phyloP scores from a whole-genome alignment of 805 yeast species.

The Suhomyces vadensis region DNA sequence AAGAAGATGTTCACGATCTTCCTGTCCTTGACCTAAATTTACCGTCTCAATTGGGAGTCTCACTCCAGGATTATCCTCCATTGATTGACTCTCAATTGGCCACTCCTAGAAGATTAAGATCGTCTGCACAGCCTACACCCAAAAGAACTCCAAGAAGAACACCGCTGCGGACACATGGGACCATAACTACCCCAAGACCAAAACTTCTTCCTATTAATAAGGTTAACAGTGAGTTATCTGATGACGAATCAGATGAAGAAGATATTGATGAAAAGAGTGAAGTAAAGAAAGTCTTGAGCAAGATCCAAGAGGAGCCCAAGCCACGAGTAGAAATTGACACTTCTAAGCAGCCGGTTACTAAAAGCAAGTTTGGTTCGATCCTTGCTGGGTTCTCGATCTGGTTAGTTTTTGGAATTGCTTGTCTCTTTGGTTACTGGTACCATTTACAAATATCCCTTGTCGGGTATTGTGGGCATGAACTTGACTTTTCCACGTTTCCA shows the following conservation, averaged over 20 bases:
- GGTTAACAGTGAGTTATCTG: constrained; percentile 13
- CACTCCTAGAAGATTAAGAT: constrained; percentile 11
- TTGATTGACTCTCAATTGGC: neutral
- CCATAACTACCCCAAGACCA: constrained; percentile 14
- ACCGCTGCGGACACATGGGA: neutral
- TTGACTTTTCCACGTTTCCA: constrained; percentile 44
- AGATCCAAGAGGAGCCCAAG: neutral
- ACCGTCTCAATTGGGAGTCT: constrained; percentile 36
- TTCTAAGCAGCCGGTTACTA: neutral
- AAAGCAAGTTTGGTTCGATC: constrained; percentile 6
- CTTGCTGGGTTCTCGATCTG: constrained; percentile 12
- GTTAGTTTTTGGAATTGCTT: constrained; percentile 31
- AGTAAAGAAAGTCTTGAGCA: neutral
- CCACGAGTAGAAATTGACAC: neutral
- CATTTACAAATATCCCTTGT: constrained; percentile 59
- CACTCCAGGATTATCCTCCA: constrained; percentile 20
- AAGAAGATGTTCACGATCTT: constrained; percentile 6
- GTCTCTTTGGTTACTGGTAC: constrained; percentile 53
- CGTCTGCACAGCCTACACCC: constrained; percentile 11
- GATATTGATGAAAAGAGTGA: constrained; percentile 3
- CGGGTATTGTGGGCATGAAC: constrained; percentile 77
- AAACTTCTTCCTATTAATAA: constrained; percentile 14
- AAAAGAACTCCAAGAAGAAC: constrained; percentile 8
- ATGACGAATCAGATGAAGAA: constrained; percentile 13
- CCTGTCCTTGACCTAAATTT: constrained; percentile 21